Percentiles rank a stretch among this genome's conserved stretches.
Conservation (phyloP, 108 stramenopile genomes). For the Bacterosira constricta region DNA sequence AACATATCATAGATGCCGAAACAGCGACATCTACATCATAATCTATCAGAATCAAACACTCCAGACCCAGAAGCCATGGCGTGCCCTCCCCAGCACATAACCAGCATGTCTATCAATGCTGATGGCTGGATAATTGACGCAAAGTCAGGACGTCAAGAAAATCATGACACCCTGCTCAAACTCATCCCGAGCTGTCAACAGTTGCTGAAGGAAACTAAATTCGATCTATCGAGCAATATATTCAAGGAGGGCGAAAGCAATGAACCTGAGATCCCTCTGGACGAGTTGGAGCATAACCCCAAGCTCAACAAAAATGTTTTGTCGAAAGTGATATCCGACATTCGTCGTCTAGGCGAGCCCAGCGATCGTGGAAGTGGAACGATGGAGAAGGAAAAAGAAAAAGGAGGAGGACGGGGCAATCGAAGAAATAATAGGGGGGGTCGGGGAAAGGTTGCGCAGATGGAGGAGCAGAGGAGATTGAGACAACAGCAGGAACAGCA, state of each 20-base stretch:
- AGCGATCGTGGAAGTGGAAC: background rate
- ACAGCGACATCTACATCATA: no score
- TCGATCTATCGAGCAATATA: constrained; percentile 1
- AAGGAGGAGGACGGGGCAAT: background rate
- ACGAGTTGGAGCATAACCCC: constrained; percentile 5
- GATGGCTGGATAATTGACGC: constrained; percentile 34
- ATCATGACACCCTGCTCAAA: background rate
- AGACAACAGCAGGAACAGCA: constrained; percentile 28
- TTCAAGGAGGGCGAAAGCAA: background rate
- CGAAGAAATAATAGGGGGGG: background rate
- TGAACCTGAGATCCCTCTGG: background rate
- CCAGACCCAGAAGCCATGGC: background rate
- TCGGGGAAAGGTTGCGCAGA: constrained; percentile 8
- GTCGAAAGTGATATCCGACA: constrained; percentile 1
- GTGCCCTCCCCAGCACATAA: constrained; percentile 37
- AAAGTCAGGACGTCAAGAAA: background rate
- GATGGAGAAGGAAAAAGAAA: background rate
- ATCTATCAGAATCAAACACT: background rate
- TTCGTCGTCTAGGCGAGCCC: constrained; percentile 21
- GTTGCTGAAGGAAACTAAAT: constrained; percentile 1
- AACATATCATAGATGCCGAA: no score
- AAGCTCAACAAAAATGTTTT: background rate
- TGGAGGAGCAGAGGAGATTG: constrained; percentile 39
- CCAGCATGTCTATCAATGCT: constrained; percentile 22
- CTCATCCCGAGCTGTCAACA: constrained; percentile 8